A percentile compares a stretch with the other conserved stretches of the same genome.
Conservation (phyloP, 2,329 filamentous ascomycete genomes). For the Diaporthe ilicicola region DNA sequence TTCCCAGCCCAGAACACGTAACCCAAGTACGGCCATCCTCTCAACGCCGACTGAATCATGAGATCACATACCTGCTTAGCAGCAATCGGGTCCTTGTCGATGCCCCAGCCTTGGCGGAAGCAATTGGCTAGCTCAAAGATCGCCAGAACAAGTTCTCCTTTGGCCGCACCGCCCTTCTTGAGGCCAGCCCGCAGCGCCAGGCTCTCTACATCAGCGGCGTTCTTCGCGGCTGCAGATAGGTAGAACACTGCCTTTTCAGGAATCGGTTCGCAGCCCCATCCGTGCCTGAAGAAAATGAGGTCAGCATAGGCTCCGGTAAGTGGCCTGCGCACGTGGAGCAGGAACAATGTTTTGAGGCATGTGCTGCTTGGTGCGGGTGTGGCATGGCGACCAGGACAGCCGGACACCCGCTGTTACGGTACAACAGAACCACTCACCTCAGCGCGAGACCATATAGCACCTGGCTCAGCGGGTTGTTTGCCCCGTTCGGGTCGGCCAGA, state of each 20-base stretch:
- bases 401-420: neutral
- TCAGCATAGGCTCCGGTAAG: constrained; percentile 36
- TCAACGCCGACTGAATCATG: neutral
- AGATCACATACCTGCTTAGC: constrained; percentile 70
- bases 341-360: neutral
- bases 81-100: constrained; percentile 84
- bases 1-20: neutral
- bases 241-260: constrained; percentile 80
- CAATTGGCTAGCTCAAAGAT: constrained; percentile 95
- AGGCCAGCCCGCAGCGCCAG: constrained; percentile 86
- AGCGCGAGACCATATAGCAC: constrained; percentile 94
- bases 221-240: constrained; percentile 87
- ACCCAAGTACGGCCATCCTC: neutral
- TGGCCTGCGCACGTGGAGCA: too few relatives aligned
- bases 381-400: neutral
- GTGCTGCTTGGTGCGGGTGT: neutral
- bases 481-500: constrained; percentile 82
- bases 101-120: constrained; percentile 95
- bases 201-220: constrained; percentile 87
- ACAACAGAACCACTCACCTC: constrained; percentile 64
- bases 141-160: constrained; percentile 93
- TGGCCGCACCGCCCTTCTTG: constrained; percentile 92
- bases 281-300: constrained; percentile 69
- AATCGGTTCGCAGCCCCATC: constrained; percentile 86
- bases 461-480: constrained; percentile 93